Evolutionary conservation across 768 basidiomycete genomes (phyloP), one percentile per base, ranked within the genome.

Genomic region (Auriscalpium orientale): DNA sequence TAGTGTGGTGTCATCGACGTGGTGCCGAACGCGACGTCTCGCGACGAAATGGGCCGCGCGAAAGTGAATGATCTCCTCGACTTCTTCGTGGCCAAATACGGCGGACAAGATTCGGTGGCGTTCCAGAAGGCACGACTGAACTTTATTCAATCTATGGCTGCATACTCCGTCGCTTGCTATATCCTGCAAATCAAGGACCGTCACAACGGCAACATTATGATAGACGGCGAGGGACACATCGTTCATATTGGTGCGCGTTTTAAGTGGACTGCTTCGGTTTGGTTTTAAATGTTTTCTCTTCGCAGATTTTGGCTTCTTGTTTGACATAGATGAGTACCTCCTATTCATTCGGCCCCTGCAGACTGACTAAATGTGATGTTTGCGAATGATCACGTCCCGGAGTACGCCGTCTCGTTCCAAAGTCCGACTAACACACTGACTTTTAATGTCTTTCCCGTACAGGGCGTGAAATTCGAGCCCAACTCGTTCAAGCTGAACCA

Each of bases 161-260:
- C 94, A 10, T 99, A 99, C 70, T 98, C 95, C 35, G 87, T 98
- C 22, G 92, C 94, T 8, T 98, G 95, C 69, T 98, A 97, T 69
- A 93, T 99, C 62, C 72, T 98, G 46, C 97, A 99, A 70, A 95
- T 99, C 74, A 99, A 99, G 73, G 97, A 99, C 67, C 75, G 97
- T 40, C 97, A 99, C 70, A 99, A 99, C 66, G 97, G 97, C 33
- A 99, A 99, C 68, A 98, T 99, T 67, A 98, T 99, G 95, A 95
- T 99, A 57, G 97, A 98, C 67, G 93, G 89, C 2, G 91, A 95
- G 57, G 97, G 97, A 0, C 95, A 98, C 67, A 95, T 99, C 56
- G 81, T 98, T 4, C 97, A 99, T 68, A 82, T 99, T 62, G 95
- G 94, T 67, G 16, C 53, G 43, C 20, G 40, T 11, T 1, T 18